A percentile compares a stretch with the other conserved stretches of the same genome.
Evolutionary conservation across 345 rosid genomes (phyloP).

Genomic region (Laguncularia racemosa): DNA sequence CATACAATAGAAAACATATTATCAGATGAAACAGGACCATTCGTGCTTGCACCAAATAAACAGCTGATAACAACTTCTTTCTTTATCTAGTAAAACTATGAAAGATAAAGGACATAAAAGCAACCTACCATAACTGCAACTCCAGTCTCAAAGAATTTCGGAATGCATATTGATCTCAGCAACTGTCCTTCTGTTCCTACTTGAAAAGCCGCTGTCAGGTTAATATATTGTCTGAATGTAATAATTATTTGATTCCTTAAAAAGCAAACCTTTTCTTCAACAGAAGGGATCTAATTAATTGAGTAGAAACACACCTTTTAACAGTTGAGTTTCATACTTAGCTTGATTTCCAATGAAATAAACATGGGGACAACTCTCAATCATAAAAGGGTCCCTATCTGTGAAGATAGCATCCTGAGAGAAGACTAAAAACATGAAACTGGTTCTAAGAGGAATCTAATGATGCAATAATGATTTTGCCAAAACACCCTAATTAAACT

Average conservation of each 20-base stretch:
- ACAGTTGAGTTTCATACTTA: slow-evolving; percentile 46
- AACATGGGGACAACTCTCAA: slow-evolving; percentile 91
- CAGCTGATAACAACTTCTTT: too few species aligned
- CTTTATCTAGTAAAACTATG: too few species aligned
- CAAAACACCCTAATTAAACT: too few species aligned
- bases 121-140: slow-evolving; percentile 68
- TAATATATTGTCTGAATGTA: too few species aligned
- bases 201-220: slow-evolving; percentile 2
- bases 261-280: not conserved
- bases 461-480: too few species aligned
- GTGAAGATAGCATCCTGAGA: slow-evolving; percentile 89
- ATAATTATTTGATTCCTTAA: too few species aligned
- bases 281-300: too few species aligned
- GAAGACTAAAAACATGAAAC: not conserved
- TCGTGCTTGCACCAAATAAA: too few species aligned
- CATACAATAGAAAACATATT: too few species aligned
- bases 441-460: not conserved
- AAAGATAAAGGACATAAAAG: slow-evolving; percentile 2
- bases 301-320: slow-evolving; percentile 41
- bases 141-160: slow-evolving; percentile 70
- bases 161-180: slow-evolving; percentile 67
- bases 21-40: too few species aligned
- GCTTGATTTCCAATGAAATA: slow-evolving; percentile 86
- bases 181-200: slow-evolving; percentile 80
- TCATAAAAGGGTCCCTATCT: slow-evolving; percentile 88